Conservation (phyloP, 257 asterid species). For the Solanum bukasovii region DNA sequence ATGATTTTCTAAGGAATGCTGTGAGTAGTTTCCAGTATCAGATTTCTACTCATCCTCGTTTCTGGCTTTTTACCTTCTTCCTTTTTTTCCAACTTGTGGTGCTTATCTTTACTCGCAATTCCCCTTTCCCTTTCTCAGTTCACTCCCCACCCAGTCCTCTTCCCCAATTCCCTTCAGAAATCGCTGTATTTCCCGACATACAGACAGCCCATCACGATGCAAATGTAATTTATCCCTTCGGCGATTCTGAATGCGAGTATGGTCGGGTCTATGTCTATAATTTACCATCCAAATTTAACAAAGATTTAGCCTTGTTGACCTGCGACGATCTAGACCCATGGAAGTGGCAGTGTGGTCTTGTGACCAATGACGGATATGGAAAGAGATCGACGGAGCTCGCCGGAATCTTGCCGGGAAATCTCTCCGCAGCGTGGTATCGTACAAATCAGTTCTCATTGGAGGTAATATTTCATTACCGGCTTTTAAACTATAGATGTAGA, state of each 20-base stretch:
- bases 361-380: slow-evolving; percentile 73
- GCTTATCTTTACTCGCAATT: slow-evolving; percentile 35
- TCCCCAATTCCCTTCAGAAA: neutral
- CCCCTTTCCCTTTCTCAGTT: slow-evolving; percentile 14
- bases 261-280: slow-evolving; percentile 76
- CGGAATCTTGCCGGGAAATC: slow-evolving; percentile 37
- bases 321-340: slow-evolving; percentile 73
- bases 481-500: slow-evolving; percentile 54
- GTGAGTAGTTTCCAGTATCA: slow-evolving; percentile 14
- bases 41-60: slow-evolving; percentile 44
- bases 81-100: slow-evolving; percentile 48
- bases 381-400: slow-evolving; percentile 26
- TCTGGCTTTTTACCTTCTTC: slow-evolving; percentile 51
- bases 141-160: slow-evolving; percentile 15
- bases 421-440: slow-evolving; percentile 67
- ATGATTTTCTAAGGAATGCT: slow-evolving; percentile 5
- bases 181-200: neutral
- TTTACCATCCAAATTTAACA: slow-evolving; percentile 46
- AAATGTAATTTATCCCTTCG: neutral
- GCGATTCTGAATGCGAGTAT: slow-evolving; percentile 45
- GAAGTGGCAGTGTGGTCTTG: slow-evolving; percentile 87
- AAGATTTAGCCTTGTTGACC: slow-evolving; percentile 32
- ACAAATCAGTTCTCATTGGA: slow-evolving; percentile 75
- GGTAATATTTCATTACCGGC: slow-evolving; percentile 54
- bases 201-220: neutral